These are phyloP conservation scores for Pelargonium cotyledonis DNA, from an alignment of 441 rosid genomes.

Conservation along the genomic window DNA sequence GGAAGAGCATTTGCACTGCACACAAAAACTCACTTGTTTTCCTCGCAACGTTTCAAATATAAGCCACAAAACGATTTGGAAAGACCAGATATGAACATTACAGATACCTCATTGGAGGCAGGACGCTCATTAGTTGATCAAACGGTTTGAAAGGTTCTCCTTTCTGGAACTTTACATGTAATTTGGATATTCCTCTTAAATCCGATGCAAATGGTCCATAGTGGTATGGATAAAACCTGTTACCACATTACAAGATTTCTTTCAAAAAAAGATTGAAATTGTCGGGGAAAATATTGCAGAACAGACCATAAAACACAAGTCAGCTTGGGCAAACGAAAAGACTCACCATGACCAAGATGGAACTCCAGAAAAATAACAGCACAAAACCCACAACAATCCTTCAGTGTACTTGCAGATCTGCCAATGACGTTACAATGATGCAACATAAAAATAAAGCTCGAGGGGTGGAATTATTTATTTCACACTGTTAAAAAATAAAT, in stretches of 20 bases:
- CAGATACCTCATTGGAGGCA: slow-evolving; percentile 22
- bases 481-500: neutral
- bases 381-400: slow-evolving; percentile 26
- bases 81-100: neutral
- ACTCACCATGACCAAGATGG: slow-evolving; percentile 27
- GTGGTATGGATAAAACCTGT: slow-evolving; percentile 25
- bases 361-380: slow-evolving; percentile 22
- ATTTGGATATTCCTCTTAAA: slow-evolving; percentile 18
- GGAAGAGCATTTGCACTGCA: slow-evolving; percentile 26
- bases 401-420: slow-evolving; percentile 15
- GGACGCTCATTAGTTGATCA: slow-evolving; percentile 22
- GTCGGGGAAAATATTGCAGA: too few species aligned
- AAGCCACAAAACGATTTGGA: neutral
- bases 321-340: neutral
- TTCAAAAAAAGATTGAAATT: neutral
- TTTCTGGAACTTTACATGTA: slow-evolving; percentile 16
- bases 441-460: too few species aligned
- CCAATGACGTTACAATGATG: neutral
- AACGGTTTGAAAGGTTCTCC: slow-evolving; percentile 24
- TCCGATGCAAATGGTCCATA: slow-evolving; percentile 26
- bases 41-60: neutral
- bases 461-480: neutral
- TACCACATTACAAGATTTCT: neutral
- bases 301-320: too few species aligned
- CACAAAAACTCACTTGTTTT: neutral